phyloP scores from a whole-genome alignment of 1,284 basidiomycete species.

The Tilletiaria anomala region DNA sequence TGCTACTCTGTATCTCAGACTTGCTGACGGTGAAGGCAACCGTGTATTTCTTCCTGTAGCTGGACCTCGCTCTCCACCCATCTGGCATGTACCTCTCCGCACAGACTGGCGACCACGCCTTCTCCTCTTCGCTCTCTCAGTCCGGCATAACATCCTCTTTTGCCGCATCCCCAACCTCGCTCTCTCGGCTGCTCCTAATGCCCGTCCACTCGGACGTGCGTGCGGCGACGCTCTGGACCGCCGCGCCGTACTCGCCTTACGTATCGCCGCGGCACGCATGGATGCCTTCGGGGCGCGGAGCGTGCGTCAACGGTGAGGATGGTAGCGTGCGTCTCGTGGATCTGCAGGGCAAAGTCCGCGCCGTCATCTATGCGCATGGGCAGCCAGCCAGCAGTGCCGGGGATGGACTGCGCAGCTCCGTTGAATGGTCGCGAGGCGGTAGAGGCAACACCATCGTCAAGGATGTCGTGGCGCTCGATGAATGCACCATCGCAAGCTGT shows the following conservation, averaged over 20 bases:
- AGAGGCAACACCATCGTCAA: slow-evolving; percentile 34
- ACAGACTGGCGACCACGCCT: slow-evolving; percentile 27
- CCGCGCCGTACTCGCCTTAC: slow-evolving; percentile 12
- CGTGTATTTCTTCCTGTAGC: no score
- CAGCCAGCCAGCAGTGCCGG: background rate
- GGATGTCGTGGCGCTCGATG: slow-evolving; percentile 14
- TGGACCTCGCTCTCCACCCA: slow-evolving; percentile 25
- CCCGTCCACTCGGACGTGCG: slow-evolving; percentile 11
- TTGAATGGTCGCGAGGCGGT: slow-evolving; percentile 21
- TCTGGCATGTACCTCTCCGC: slow-evolving; percentile 17
- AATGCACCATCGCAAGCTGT: slow-evolving; percentile 19
- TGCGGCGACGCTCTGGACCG: slow-evolving; percentile 21
- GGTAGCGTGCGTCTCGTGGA: slow-evolving; percentile 24
- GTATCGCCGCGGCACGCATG: slow-evolving; percentile 23
- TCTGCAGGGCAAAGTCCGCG: slow-evolving; percentile 14
- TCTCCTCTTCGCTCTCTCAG: slow-evolving; percentile 2
- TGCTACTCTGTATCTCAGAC: no score
- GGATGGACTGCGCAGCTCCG: slow-evolving; percentile 3
- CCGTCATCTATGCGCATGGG: slow-evolving; percentile 16
- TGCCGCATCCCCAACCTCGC: no score
- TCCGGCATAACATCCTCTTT: no score
- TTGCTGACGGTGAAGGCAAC: no score
- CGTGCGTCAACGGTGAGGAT: slow-evolving; percentile 27
- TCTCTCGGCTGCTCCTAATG: no score
- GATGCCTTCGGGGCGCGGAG: slow-evolving; percentile 12